A percentile compares a stretch with the other conserved stretches of the same genome.
These are phyloP conservation scores for Helicostylum pulchrum DNA, from an alignment of 192 early-diverging fungal species.

Conservation along the genomic window DNA sequence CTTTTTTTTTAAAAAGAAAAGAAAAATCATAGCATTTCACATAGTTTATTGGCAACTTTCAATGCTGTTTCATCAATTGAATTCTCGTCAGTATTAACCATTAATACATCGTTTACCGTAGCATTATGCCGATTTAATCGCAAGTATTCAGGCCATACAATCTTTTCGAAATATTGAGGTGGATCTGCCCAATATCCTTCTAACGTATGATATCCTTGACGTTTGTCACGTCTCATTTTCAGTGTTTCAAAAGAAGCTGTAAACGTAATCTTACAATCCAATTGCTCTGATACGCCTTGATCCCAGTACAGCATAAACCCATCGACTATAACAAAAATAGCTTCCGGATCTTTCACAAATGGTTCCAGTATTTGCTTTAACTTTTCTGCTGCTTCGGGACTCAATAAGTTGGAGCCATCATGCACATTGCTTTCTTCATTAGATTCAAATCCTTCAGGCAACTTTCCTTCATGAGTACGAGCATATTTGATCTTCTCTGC, in stretches of 20 bases:
- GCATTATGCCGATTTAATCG: constrained; percentile 38
- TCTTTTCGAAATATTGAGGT: constrained; percentile 69
- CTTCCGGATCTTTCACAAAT: constrained; percentile 8
- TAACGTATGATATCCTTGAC: constrained; percentile 71
- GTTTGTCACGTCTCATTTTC: constrained; percentile 57
- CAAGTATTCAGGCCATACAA: constrained; percentile 77
- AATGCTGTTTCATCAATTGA: constrained; percentile 19
- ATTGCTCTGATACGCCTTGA: constrained; percentile 34
- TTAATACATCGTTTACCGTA: constrained; percentile 8
- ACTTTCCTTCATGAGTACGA: constrained; percentile 34
- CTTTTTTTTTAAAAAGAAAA: neutral
- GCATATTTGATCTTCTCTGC: constrained; percentile 28
- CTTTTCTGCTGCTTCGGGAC: neutral
- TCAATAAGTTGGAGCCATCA: constrained; percentile 18
- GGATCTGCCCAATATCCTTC: constrained; percentile 78
- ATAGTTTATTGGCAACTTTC: constrained; percentile 1
- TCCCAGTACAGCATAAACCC: constrained; percentile 78
- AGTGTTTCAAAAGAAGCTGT: constrained; percentile 58
- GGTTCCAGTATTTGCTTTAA: neutral
- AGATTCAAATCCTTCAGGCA: constrained; percentile 37
- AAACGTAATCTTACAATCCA: constrained; percentile 57
- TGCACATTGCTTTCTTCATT: constrained; percentile 44
- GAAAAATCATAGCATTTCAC: neutral
- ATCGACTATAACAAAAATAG: constrained; percentile 60
- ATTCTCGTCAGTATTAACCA: constrained; percentile 23